Percentiles rank a stretch among this genome's conserved stretches.
Conservation (phyloP, 2,329 filamentous ascomycete genomes). For the Stagonosporopsis chrysanthemi region DNA sequence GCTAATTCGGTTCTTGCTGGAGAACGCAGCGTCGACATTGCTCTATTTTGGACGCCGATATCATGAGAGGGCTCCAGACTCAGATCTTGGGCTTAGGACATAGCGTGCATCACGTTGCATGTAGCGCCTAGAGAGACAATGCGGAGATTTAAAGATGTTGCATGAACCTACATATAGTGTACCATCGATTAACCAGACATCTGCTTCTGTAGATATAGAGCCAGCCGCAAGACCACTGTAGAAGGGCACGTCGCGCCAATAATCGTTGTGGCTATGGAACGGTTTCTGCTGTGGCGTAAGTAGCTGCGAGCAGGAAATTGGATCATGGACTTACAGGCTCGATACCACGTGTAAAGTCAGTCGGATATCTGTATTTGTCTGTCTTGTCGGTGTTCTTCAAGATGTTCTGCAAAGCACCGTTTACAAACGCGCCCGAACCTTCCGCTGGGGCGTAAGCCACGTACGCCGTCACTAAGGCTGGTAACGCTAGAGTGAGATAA, state of each 20-base stretch:
- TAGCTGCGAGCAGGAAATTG: background rate
- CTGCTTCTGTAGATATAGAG: conserved; percentile 65
- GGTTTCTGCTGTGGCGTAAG: conserved; percentile 51
- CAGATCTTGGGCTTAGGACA: background rate
- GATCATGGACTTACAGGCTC: conserved; percentile 56
- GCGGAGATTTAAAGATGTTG: background rate
- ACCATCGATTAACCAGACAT: conserved; percentile 66
- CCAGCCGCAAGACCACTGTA: conserved; percentile 64
- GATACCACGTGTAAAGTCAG: conserved; percentile 67
- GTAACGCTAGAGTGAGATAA: conserved; percentile 24
- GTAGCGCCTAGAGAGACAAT: background rate
- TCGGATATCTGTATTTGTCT: conserved; percentile 65
- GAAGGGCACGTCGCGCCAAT: conserved; percentile 59
- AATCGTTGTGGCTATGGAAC: conserved; percentile 68
- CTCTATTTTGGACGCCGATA: too few species aligned
- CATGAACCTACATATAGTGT: conserved; percentile 59
- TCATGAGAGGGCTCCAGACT: too few species aligned
- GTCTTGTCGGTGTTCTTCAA: conserved; percentile 62
- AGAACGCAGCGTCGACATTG: background rate
- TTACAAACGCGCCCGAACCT: conserved; percentile 58
- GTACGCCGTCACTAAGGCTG: conserved; percentile 25
- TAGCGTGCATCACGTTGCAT: background rate
- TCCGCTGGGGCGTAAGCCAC: conserved; percentile 45
- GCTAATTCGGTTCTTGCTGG: background rate
- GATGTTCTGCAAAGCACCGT: conserved; percentile 62